phyloP scores from a whole-genome alignment of 2,329 filamentous ascomycete species.

The Penicillium sp. region DNA sequence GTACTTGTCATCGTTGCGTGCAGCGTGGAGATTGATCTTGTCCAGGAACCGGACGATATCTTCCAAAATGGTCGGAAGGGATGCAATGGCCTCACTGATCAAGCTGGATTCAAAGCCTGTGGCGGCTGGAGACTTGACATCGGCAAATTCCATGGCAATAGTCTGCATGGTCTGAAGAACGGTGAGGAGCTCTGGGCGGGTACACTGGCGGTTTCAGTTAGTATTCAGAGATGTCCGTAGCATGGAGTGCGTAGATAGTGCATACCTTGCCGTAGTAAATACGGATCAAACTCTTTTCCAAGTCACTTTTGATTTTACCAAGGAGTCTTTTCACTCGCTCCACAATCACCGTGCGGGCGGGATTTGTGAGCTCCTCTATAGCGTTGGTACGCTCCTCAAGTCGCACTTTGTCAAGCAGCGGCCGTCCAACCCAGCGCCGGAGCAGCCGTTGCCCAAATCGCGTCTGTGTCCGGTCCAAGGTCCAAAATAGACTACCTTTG shows the following conservation, averaged over 20 bases:
- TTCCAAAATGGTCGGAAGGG: slow-evolving; percentile 74
- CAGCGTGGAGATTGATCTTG: slow-evolving; percentile 81
- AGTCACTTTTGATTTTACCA: slow-evolving; percentile 70
- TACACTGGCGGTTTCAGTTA: slow-evolving; percentile 55
- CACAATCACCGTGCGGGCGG: slow-evolving; percentile 65
- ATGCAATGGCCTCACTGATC: slow-evolving; percentile 70
- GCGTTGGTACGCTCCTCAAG: slow-evolving; percentile 80
- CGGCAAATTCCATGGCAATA: slow-evolving; percentile 74
- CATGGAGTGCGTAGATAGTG: neutral
- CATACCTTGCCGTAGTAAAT: slow-evolving; percentile 88
- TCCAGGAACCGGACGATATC: slow-evolving; percentile 75
- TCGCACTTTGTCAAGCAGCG: slow-evolving; percentile 72
- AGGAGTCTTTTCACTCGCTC: slow-evolving; percentile 76
- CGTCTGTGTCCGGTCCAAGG: slow-evolving; percentile 87
- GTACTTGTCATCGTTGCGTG: slow-evolving; percentile 88
- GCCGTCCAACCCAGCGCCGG: slow-evolving; percentile 92
- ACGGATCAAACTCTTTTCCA: slow-evolving; percentile 89
- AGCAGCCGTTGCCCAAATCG: slow-evolving; percentile 85
- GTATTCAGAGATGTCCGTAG: neutral
- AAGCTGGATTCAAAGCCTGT: slow-evolving; percentile 72
- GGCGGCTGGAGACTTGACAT: slow-evolving; percentile 65
- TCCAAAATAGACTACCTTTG: slow-evolving; percentile 93
- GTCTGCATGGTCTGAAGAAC: slow-evolving; percentile 83
- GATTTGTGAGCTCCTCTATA: slow-evolving; percentile 79
- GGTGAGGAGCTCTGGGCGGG: slow-evolving; percentile 80